Evolutionary conservation across 2,329 filamentous ascomycete species (phyloP), one percentile per base, ranked within the genome.

Genomic region (Phaeophleospora eucalypticola): DNA sequence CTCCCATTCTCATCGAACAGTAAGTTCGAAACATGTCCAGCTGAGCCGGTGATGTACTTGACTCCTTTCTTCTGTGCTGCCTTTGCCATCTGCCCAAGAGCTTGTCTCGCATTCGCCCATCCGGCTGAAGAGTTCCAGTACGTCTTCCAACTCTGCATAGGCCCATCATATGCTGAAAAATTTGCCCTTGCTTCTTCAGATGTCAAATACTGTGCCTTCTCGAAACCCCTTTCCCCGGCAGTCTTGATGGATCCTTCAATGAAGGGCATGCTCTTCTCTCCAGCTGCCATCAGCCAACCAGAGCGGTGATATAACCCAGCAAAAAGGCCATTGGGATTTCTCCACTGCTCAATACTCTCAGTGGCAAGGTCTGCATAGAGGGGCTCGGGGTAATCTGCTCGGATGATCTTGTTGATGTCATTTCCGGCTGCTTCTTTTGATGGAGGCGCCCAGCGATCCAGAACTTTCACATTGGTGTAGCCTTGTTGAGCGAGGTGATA

Each of bases 371-470:
- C 44, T 36, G 49, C 49, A 45, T 64, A 64, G 3, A 63, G 33
- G 3, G 47, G 43, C 20, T 43, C 49, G 4, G 53, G 41, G 38
- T 63, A 62, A 48, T 64, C 61, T 7, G 56, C 52, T 15, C 61
- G 53, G 18, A 64, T 57, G 38, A 62, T 58, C n/a, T 56, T 54
- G 45, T 62, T 63, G 48, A 60, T 54, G 44, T 64, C 60, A 24
- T 54, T 57, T 12, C 53, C 52, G 14, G 60, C 60, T 2, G 60
- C 61, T 0, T 71, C 66, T 1, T 75, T 74, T 18, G 77, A 74
- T 2, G 64, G 59, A 1, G 68, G 73, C 2, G 74, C 68, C 47
- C 77, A 71, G 12, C 79, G 75, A 65, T 85, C 81, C 18, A 85
- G 67, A 2, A 85, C 64, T 1, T 73, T 80, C 45, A 84, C 69